phyloP scores from a whole-genome alignment of 179 eudicot species.

The Silene vulgaris region DNA sequence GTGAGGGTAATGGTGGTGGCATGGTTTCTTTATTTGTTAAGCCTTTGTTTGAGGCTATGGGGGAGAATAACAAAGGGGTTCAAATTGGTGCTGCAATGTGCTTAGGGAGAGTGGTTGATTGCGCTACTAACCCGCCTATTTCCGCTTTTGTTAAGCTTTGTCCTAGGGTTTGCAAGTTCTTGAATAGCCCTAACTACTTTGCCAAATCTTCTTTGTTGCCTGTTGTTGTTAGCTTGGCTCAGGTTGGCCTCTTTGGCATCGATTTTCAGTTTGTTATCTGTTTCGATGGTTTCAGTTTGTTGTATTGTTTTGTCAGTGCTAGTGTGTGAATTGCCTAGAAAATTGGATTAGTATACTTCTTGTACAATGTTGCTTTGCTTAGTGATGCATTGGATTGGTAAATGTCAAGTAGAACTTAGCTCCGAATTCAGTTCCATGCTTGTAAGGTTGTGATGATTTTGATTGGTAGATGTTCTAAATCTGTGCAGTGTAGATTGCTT shows the following conservation, averaged over 20 bases:
- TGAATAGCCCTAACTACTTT: constrained; percentile 72
- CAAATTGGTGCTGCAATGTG: constrained; percentile 85
- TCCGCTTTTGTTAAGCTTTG: constrained; percentile 70
- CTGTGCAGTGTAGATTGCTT: too few relatives aligned
- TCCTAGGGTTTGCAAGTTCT: constrained; percentile 78
- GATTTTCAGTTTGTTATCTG: neutral
- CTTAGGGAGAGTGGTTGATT: constrained; percentile 72
- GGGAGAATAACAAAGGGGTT: constrained; percentile 75
- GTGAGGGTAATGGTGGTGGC: constrained; percentile 39
- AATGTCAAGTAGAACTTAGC: neutral
- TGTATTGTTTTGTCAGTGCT: neutral
- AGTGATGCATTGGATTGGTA: neutral
- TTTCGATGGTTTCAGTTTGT: neutral
- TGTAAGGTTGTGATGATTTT: neutral
- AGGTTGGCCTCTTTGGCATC: constrained; percentile 38
- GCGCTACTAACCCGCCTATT: constrained; percentile 56
- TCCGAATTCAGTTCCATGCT: neutral
- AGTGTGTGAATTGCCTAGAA: neutral
- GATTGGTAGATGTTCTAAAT: neutral
- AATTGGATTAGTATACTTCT: neutral
- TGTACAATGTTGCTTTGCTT: neutral
- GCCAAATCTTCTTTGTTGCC: constrained; percentile 78
- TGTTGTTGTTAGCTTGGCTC: constrained; percentile 71
- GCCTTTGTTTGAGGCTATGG: constrained; percentile 90
- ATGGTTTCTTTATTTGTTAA: constrained; percentile 70